Evolutionary conservation across 2,329 filamentous ascomycete genomes (phyloP), one percentile per base, ranked within the genome.

Genomic region (Zymoseptoria ardabiliae): DNA sequence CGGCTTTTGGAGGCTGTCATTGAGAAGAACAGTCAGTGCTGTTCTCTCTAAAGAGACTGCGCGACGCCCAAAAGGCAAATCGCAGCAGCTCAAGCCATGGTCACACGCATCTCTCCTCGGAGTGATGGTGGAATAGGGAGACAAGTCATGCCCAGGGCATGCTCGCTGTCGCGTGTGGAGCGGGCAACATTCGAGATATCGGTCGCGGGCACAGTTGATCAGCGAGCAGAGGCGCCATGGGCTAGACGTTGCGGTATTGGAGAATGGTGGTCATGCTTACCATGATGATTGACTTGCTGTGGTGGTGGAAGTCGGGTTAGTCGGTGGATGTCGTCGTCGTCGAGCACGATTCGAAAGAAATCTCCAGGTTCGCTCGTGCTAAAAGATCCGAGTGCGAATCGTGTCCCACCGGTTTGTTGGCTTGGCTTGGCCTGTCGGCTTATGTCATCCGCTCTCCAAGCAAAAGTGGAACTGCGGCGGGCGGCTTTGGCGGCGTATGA

Each of bases 11-110:
- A 89, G 94, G 91, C 94, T 97, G 84, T 97, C 92, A 97, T 97
- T 94, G 93, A 97, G 93, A 73, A 91, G 95, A 92, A 94, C 89
- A 96, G 91, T 96, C 89, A 97, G 91, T 88, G 91, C 89, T 86
- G 88, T 85, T 88, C 65, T 72, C 91, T 96, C 91, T 95, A 95
- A 81, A 87, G 90, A 94, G 88, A 83, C 79, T 78, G 74, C 68
- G 73, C 73, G 73, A 74, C 76, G 77, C 61, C 82, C 81, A 84
- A 80, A 79, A 80, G 20, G 80, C 80, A 81, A 68, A 68, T 63
- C 65, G 67, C 69, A 69, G 69, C 74, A 75, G 70, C 79, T 83
- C 81, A 81, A 83, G 81, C 81, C 81, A 72, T 67, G 58, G 65
- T 66, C 68, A 68, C 65, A 66, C 61, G 53, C 64, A 65, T 62